Evolutionary conservation across 768 basidiomycete genomes (phyloP).

Genomic region (Panaeolus cyanescens): DNA sequence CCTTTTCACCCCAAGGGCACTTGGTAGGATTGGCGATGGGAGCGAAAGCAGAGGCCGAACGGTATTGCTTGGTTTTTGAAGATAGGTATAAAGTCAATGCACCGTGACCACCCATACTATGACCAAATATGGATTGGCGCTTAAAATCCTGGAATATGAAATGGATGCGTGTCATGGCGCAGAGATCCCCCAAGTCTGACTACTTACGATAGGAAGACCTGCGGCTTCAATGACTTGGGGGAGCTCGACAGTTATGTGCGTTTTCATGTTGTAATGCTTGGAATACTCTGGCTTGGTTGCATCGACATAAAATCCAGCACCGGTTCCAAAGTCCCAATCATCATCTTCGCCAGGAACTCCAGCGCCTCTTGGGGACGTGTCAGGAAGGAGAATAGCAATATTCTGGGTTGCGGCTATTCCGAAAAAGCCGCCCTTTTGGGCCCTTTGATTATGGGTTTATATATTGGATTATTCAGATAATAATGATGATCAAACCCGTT

Average conservation of each 20-base stretch:
- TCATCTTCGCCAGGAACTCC: slow-evolving; percentile 78
- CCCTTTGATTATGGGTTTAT: slow-evolving; percentile 39
- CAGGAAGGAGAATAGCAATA: slow-evolving; percentile 92
- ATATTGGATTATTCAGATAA: too few relatives aligned
- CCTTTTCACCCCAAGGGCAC: slow-evolving; percentile 91
- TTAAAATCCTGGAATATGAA: slow-evolving; percentile 62
- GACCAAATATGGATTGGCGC: slow-evolving; percentile 89
- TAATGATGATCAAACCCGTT: slow-evolving; percentile 83
- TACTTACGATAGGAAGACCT: slow-evolving; percentile 74
- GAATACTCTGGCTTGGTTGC: slow-evolving; percentile 78
- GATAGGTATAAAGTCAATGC: slow-evolving; percentile 89
- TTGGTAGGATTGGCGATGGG: slow-evolving; percentile 85
- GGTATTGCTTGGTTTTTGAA: slow-evolving; percentile 69
- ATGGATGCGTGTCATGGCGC: neutral
- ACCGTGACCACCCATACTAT: slow-evolving; percentile 98
- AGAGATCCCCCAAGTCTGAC: neutral
- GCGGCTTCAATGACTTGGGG: slow-evolving; percentile 76
- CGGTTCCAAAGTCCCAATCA: slow-evolving; percentile 91
- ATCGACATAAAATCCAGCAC: slow-evolving; percentile 96
- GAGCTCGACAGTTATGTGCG: slow-evolving; percentile 81
- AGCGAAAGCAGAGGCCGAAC: slow-evolving; percentile 88
- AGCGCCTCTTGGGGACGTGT: slow-evolving; percentile 94
- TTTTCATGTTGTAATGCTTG: slow-evolving; percentile 87
- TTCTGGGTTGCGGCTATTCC: slow-evolving; percentile 83
- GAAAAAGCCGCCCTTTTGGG: slow-evolving; percentile 94